These are phyloP conservation scores for Copromyces sp. DNA, from an alignment of 495 filamentous ascomycete species.

Conservation along the genomic window DNA sequence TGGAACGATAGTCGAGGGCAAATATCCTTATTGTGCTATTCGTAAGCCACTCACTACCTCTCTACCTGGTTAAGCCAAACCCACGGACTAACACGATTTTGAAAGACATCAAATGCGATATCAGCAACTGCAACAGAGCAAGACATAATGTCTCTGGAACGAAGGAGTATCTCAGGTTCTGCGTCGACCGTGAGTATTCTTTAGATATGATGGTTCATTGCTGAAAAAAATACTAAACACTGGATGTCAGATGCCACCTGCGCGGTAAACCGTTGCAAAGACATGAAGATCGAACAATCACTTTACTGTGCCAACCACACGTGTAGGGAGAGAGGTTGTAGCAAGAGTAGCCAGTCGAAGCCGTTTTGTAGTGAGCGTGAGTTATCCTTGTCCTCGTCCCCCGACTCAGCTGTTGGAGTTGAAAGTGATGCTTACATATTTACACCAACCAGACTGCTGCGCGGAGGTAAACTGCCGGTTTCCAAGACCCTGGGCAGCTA, in stretches of 20 bases:
- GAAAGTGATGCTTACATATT: neutral
- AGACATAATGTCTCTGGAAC: conserved; percentile 4
- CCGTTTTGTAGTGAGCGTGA: conserved; percentile 22
- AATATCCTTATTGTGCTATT: conserved; percentile 17
- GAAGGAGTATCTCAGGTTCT: conserved; percentile 18
- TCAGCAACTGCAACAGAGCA: conserved; percentile 9
- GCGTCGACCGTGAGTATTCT: conserved; percentile 17
- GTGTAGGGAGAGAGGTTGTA: conserved; percentile 19
- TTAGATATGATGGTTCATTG: neutral
- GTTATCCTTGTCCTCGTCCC: neutral
- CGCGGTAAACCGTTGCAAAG: conserved; percentile 9
- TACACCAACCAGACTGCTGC: conserved; percentile 11
- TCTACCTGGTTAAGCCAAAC: neutral
- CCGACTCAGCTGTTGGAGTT: neutral
- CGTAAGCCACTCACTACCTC: conserved; percentile 1
- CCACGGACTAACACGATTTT: neutral
- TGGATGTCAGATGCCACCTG: conserved; percentile 20
- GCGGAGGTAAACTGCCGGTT: conserved; percentile 2
- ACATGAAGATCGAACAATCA: conserved; percentile 9
- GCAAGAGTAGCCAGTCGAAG: conserved; percentile 4
- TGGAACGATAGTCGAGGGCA: conserved; percentile 9
- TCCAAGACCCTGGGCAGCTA: neutral
- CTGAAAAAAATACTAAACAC: neutral
- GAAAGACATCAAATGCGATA: conserved; percentile 16
- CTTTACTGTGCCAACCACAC: conserved; percentile 19